Base-by-base conservation (phyloP, 208 protist species). In the Leishmania gerbilli region DNA sequence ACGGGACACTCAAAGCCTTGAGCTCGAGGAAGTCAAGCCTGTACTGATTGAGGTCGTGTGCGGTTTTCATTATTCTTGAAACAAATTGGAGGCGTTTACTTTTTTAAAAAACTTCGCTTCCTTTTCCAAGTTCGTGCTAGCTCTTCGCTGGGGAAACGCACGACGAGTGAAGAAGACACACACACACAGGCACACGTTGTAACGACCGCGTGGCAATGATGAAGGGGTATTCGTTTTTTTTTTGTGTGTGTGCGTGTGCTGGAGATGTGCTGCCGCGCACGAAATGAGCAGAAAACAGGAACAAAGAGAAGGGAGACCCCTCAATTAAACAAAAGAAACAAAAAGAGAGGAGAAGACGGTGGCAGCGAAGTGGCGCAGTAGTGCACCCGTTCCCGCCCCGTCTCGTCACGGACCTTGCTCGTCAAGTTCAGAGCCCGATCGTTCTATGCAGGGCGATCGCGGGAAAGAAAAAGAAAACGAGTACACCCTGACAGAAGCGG, bases 1-100 rank as follows among this genome's bases (percentile, higher is more conserved):
- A 90, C 3, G 92, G 91, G 45, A 95, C 90, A 55, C 90, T 94
- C n/a, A 97, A 86, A 0, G 92, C 92, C 80, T 94, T 95, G 11
- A 97, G 88, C 81, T 97, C 91, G 31, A 94, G 85, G 13, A 90
- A 89, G 60, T 92, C 85, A 19, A 97, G 80, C 5, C 88, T 83
- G 51, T 85, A 85, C 24, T 79, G 80, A 47, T 87, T 83, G 74
- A 82, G 64, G 19, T 84, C 80, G 67, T 76, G 45, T 71, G 72
- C 77, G 13, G 37, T 77, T 15, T 71, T 74, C 81, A 82, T 86
- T 40, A 67, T 47, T 34, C 19, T 8, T 58, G 51, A 1, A 42
- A 8, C 62, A 15, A 40, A 40, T 40, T 17, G 62, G 62, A 27
- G 62, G 31, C 31, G 31, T 40, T 68, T 40, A 13, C 5, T 55